A percentile compares a stretch with the other conserved stretches of the same genome.
phyloP scores from a whole-genome alignment of 2,329 filamentous ascomycete species.

The Ophiosphaerella narmari region DNA sequence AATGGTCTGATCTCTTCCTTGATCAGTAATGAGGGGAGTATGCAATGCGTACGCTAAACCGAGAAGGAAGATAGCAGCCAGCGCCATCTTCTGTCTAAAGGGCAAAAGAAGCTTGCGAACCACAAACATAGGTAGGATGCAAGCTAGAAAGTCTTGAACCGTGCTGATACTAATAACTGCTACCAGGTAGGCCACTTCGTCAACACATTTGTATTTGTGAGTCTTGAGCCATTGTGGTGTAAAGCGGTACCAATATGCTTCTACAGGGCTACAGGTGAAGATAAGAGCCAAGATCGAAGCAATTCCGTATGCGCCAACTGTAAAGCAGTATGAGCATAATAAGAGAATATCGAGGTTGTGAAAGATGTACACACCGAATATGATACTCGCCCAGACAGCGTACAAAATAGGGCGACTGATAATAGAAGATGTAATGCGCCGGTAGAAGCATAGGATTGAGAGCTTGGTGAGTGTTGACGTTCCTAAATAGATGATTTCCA shows the following conservation, averaged over 20 bases:
- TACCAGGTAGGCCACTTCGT: slow-evolving; percentile 13
- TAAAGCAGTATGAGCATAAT: not conserved
- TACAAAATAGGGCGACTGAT: slow-evolving; percentile 8
- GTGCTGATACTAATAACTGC: slow-evolving; percentile 15
- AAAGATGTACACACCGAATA: slow-evolving; percentile 4
- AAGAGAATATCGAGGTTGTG: not conserved
- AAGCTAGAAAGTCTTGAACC: slow-evolving; percentile 18
- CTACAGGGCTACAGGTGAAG: slow-evolving; percentile 17
- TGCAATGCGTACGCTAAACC: slow-evolving; percentile 13
- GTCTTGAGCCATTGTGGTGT: slow-evolving; percentile 10
- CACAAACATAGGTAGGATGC: slow-evolving; percentile 17
- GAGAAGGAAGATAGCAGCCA: slow-evolving; percentile 11
- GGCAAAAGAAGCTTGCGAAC: slow-evolving; percentile 18
- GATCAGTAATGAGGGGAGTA: not conserved
- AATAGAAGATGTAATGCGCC: slow-evolving; percentile 15
- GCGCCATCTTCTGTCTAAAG: slow-evolving; percentile 14
- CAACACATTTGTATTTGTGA: slow-evolving; percentile 16
- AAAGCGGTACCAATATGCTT: slow-evolving; percentile 23
- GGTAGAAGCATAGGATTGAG: slow-evolving; percentile 22
- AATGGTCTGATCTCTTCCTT: not conserved
- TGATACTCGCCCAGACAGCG: slow-evolving; percentile 8
- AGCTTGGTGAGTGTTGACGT: slow-evolving; percentile 20
- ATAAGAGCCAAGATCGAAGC: slow-evolving; percentile 10
- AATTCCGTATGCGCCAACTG: slow-evolving; percentile 14
- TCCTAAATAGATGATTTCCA: slow-evolving; percentile 23